Conservation (phyloP, 139 green algal species). For the Chlamydomonas eustigma region DNA sequence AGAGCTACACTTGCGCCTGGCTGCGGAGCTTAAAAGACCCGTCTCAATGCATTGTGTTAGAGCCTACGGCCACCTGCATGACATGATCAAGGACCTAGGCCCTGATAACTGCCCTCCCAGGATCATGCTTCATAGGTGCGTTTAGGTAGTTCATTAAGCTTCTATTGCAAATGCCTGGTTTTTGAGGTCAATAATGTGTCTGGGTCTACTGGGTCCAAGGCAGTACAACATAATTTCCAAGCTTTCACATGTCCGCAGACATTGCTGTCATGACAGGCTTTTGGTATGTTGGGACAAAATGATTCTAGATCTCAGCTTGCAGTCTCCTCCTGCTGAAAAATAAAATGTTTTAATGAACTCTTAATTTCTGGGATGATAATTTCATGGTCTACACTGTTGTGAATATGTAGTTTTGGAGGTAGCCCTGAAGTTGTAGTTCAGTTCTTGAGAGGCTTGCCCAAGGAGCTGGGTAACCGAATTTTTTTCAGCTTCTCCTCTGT, state of each 20-base stretch:
- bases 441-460: slow-evolving; percentile 21
- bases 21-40: slow-evolving; percentile 44
- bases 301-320: too few relatives aligned
- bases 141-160: background rate
- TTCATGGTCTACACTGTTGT: too few relatives aligned
- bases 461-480: slow-evolving; percentile 19
- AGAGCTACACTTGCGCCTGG: slow-evolving; percentile 47
- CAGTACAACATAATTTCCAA: too few relatives aligned
- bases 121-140: slow-evolving; percentile 45
- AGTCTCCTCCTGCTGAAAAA: too few relatives aligned
- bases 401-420: slow-evolving; percentile 34
- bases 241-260: too few relatives aligned
- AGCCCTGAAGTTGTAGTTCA: slow-evolving; percentile 34
- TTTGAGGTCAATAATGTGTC: too few relatives aligned
- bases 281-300: too few relatives aligned
- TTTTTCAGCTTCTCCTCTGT: slow-evolving; percentile 55
- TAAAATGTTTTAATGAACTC: too few relatives aligned
- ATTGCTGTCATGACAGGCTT: too few relatives aligned
- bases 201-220: too few relatives aligned
- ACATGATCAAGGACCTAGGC: slow-evolving; percentile 15
- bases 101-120: slow-evolving; percentile 17
- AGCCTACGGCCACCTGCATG: slow-evolving; percentile 24
- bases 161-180: background rate
- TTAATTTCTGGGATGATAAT: too few relatives aligned
- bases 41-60: slow-evolving; percentile 64